Evolutionary conservation across 306 rosid genomes (phyloP).

Genomic region (Aeschynomene evenia): DNA sequence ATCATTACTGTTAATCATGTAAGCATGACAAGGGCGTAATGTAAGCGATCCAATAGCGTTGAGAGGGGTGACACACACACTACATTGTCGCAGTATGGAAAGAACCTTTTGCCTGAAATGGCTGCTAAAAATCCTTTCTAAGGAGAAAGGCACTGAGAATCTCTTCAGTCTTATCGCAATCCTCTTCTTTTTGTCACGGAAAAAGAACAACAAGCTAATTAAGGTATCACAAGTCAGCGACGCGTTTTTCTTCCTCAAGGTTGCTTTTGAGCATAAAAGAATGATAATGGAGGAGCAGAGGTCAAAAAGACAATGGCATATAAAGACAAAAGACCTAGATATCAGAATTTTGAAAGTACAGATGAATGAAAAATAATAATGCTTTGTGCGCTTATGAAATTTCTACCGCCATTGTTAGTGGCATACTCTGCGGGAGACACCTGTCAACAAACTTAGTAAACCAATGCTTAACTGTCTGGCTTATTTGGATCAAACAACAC

Average conservation of each 20-base stretch:
- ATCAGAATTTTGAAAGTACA: slow-evolving; percentile 11
- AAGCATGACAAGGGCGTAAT: slow-evolving; percentile 35
- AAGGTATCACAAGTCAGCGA: slow-evolving; percentile 32
- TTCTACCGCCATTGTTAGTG: slow-evolving; percentile 19
- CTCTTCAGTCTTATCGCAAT: slow-evolving; percentile 23
- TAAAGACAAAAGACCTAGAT: slow-evolving; percentile 38
- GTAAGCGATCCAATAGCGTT: slow-evolving; percentile 13
- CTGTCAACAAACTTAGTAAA: background rate
- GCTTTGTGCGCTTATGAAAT: background rate
- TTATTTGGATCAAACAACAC: background rate
- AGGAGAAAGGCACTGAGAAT: slow-evolving; percentile 40
- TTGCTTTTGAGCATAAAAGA: slow-evolving; percentile 10
- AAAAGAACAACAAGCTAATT: no score
- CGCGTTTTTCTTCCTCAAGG: slow-evolving; percentile 49
- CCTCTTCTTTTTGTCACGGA: slow-evolving; percentile 1
- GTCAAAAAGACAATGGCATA: slow-evolving; percentile 36
- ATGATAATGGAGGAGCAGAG: slow-evolving; percentile 17
- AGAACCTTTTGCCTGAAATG: slow-evolving; percentile 29
- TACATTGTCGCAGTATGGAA: no score
- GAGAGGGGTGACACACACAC: slow-evolving; percentile 11
- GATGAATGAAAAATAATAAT: background rate
- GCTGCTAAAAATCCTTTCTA: slow-evolving; percentile 16
- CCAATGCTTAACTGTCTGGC: background rate
- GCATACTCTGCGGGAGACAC: background rate
- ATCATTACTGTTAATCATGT: slow-evolving; percentile 16